A percentile compares a stretch with the other conserved stretches of the same genome.
phyloP scores from a whole-genome alignment of 2,329 filamentous ascomycete species.

The Sarocladium oryzae region DNA sequence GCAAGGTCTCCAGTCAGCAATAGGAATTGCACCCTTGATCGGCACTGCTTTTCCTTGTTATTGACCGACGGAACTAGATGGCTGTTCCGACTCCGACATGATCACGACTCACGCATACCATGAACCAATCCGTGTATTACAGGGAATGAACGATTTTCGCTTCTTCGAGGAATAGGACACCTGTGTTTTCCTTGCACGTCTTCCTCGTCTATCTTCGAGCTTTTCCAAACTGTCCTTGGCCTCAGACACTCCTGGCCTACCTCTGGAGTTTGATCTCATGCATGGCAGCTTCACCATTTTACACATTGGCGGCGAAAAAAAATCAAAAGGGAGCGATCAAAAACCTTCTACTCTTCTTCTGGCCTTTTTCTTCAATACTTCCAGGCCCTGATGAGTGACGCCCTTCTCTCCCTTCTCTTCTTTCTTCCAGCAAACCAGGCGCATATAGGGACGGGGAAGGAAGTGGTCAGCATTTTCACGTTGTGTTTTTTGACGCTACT shows the following conservation, averaged over 20 bases:
- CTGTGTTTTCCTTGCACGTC: neutral
- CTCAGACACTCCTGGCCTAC: neutral
- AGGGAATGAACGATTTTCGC: constrained; percentile 4
- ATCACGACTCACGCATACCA: constrained; percentile 9
- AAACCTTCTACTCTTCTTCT: neutral
- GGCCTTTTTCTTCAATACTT: neutral
- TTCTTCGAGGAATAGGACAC: neutral
- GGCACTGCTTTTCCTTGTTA: neutral
- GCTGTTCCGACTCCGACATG: neutral
- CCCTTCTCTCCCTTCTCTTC: no score
- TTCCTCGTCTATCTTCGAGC: neutral
- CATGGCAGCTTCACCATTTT: neutral
- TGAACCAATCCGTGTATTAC: constrained; percentile 7
- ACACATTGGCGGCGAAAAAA: constrained; percentile 3
- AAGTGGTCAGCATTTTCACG: neutral
- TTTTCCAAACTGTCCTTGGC: neutral
- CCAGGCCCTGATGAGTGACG: neutral
- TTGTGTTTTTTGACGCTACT: no score
- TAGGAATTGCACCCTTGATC: neutral
- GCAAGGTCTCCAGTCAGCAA: constrained; percentile 41
- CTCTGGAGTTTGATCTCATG: neutral
- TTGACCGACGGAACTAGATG: neutral
- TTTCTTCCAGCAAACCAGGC: neutral
- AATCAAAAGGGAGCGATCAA: neutral
- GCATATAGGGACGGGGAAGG: neutral